These are phyloP conservation scores for Stagonosporopsis rhizophila DNA, from an alignment of 2,329 filamentous ascomycete species.

Conservation along the genomic window DNA sequence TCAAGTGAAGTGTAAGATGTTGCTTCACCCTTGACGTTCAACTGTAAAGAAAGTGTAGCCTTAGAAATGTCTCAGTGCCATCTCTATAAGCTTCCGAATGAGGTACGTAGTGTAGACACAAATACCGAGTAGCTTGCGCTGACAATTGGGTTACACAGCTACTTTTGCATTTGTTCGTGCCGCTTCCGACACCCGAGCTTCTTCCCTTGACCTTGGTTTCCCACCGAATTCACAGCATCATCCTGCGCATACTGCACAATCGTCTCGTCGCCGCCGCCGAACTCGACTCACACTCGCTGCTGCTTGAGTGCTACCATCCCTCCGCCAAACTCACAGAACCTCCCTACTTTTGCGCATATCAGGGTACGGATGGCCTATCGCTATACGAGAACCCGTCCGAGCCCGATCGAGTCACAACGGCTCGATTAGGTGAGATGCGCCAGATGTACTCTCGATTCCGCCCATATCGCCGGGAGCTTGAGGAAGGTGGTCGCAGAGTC, in stretches of 20 bases:
- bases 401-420: conserved; percentile 28
- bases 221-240: conserved; percentile 68
- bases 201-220: conserved; percentile 66
- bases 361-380: conserved; percentile 68
- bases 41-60: not conserved
- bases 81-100: conserved; percentile 49
- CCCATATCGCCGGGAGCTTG: conserved; percentile 66
- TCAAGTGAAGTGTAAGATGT: not conserved
- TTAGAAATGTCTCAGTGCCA: conserved; percentile 37
- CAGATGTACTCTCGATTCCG: conserved; percentile 74
- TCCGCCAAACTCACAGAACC: conserved; percentile 72
- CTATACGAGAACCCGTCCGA: conserved; percentile 49
- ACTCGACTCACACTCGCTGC: conserved; percentile 68
- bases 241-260: conserved; percentile 69
- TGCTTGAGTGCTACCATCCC: conserved; percentile 82
- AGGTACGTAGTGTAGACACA: conserved; percentile 29
- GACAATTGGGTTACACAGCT: conserved; percentile 39
- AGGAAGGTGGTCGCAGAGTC: conserved; percentile 45
- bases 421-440: conserved; percentile 58
- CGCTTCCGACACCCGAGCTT: conserved; percentile 52
- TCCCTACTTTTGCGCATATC: conserved; percentile 71
- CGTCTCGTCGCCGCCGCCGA: conserved; percentile 67
- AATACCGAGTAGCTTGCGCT: conserved; percentile 14
- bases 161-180: conserved; percentile 53
- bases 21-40: too few species aligned